Evolutionary conservation across 805 yeast genomes (phyloP).

Genomic region (Brettanomyces naardenensis): DNA sequence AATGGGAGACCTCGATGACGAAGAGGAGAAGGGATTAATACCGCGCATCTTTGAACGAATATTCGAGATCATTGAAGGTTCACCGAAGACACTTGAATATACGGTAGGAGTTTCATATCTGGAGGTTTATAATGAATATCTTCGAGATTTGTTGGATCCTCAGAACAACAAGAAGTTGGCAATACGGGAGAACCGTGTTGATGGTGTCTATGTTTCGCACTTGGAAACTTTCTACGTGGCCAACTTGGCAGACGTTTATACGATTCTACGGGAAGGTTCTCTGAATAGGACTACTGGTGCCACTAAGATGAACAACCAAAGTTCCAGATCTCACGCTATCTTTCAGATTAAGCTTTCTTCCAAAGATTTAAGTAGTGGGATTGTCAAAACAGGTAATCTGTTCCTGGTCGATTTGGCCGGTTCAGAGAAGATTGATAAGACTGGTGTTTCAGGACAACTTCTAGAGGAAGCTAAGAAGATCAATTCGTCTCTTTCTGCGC

Average conservation of each 20-base stretch:
- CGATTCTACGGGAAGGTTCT: constrained; percentile 52
- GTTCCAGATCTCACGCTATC: constrained; percentile 77
- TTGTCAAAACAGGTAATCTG: constrained; percentile 53
- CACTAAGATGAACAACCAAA: constrained; percentile 64
- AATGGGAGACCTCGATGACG: constrained; percentile 45
- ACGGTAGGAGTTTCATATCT: constrained; percentile 63
- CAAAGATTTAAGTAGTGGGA: constrained; percentile 44
- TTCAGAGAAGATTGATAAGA: constrained; percentile 68
- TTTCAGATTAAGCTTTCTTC: constrained; percentile 64
- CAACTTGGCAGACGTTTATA: constrained; percentile 48
- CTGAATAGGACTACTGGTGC: constrained; percentile 46
- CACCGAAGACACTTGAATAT: constrained; percentile 49
- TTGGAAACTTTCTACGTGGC: constrained; percentile 55
- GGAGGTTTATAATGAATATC: constrained; percentile 77
- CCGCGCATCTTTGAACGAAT: constrained; percentile 65
- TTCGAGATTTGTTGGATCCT: constrained; percentile 59
- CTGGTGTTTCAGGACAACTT: constrained; percentile 70
- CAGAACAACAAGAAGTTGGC: constrained; percentile 30
- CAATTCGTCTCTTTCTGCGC: constrained; percentile 66
- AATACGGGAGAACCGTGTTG: constrained; percentile 55
- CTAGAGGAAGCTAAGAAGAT: constrained; percentile 81
- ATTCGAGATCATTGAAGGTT: constrained; percentile 43
- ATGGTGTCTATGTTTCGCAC: constrained; percentile 69
- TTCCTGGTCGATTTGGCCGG: constrained; percentile 84
- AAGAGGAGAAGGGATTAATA: constrained; percentile 48